Evolutionary conservation across 139 green algal species (phyloP).

Genomic region (Volvox africanus): DNA sequence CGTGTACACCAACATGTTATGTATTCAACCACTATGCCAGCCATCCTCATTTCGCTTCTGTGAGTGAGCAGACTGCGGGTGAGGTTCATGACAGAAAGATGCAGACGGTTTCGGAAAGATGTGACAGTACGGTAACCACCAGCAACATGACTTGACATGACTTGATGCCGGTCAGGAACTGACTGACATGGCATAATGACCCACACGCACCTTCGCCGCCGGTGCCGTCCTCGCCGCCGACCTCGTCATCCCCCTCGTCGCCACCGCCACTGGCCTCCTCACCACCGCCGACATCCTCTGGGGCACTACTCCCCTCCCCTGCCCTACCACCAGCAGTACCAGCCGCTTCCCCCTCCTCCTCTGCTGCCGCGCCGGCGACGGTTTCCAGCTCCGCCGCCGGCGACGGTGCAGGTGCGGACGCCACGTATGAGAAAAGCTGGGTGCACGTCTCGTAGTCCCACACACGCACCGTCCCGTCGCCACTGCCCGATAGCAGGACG

Average conservation of each 20-base stretch:
- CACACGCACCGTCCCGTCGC: conserved; percentile 81
- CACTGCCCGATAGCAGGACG: conserved; percentile 74
- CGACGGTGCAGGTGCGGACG: too few relatives aligned
- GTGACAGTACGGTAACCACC: too few relatives aligned
- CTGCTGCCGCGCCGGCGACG: conserved; percentile 29
- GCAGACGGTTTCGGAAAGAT: too few relatives aligned
- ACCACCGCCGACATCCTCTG: neutral
- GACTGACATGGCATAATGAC: too few relatives aligned
- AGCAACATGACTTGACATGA: too few relatives aligned
- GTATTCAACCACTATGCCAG: too few relatives aligned
- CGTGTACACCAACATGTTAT: too few relatives aligned
- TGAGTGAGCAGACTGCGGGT: too few relatives aligned
- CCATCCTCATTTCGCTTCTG: too few relatives aligned
- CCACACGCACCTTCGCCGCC: neutral
- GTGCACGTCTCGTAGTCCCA: conserved; percentile 70
- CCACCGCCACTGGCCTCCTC: neutral
- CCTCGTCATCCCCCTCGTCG: neutral
- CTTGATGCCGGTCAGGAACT: too few relatives aligned
- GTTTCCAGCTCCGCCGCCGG: neutral
- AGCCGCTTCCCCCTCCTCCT: neutral
- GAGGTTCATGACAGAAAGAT: too few relatives aligned
- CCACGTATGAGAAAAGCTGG: conserved; percentile 55
- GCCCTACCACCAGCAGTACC: neutral
- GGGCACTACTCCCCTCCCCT: neutral
- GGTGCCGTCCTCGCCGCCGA: neutral